Base-by-base conservation (phyloP, 2,329 filamentous ascomycete genomes). In the Apiospora rasikravindrae region DNA sequence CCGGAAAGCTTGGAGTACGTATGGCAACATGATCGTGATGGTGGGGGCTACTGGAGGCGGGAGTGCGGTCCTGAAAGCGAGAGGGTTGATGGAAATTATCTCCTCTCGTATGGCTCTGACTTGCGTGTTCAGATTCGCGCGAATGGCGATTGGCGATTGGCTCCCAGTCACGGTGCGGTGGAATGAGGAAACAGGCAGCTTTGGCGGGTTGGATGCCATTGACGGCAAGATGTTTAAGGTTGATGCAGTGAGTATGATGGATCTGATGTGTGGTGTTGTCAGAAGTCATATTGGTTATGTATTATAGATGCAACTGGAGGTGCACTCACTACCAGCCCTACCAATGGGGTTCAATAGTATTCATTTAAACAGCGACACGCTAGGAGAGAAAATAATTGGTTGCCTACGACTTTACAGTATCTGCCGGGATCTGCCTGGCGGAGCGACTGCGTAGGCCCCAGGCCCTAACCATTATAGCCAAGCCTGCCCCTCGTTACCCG, bases 101-200 rank as follows among this genome's bases (percentile, higher is more conserved):
- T 49, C 19, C 49, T 51, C n/a, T 51, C n/a, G n/a, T 51, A 51
- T 51, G 49, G 49, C 49, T 51, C 49, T 26, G 49, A 51, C n/a
- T 51, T 51, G 11, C n/a, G 49, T 7, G n/a, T 26, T 14, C 1
- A 51, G 49, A 51, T 51, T 26, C 49, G 49, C 49, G n/a, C 49
- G 49, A 51, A 51, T n/a, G n/a, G n/a, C n/a, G n/a, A n/a, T n/a
- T 26, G 49, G n/a, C 49, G 49, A 51, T 26, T 51, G 49, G 49
- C 49, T 51, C 49, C 49, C 49, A 51, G 49, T 51, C n/a, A 51
- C 4, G 1, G 49, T 51, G 49, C 49, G n/a, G n/a, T 51, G 49
- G 49, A 51, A 51, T 11, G n/a, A 51, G n/a, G 49, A 14, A 51
- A 11, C 49, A 51, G n/a, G 26, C 3, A 10, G 3, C 5, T 51